These are phyloP conservation scores for Syncephalis plumigaleata DNA, from an alignment of 371 early-diverging fungal genomes.

Conservation along the genomic window DNA sequence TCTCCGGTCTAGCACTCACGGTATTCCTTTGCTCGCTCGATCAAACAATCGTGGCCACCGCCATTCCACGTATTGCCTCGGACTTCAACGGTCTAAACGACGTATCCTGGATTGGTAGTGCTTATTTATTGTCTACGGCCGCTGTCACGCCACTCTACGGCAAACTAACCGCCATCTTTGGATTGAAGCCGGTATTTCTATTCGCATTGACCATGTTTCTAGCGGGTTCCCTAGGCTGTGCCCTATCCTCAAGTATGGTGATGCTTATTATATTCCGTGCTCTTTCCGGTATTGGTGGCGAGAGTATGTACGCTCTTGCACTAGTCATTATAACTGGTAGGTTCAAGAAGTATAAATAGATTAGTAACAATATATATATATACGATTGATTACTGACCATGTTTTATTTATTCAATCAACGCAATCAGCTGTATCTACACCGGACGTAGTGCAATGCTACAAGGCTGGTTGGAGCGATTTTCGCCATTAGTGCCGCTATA, in stretches of 20 bases:
- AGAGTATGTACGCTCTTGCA: constrained; percentile 44
- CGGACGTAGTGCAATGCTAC: no score
- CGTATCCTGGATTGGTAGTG: constrained; percentile 54
- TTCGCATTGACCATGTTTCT: constrained; percentile 35
- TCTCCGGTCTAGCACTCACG: constrained; percentile 13
- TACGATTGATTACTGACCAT: no score
- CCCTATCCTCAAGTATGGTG: constrained; percentile 26
- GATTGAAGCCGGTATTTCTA: constrained; percentile 32
- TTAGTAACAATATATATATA: no score
- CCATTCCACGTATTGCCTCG: constrained; percentile 51
- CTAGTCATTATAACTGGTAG: constrained; percentile 59
- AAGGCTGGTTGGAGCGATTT: constrained; percentile 21
- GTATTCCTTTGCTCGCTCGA: constrained; percentile 46
- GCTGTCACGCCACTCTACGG: constrained; percentile 61
- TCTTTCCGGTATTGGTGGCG: constrained; percentile 64
- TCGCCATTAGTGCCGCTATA: constrained; percentile 37
- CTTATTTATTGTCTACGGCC: constrained; percentile 56
- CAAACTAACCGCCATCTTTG: constrained; percentile 39
- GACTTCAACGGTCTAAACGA: constrained; percentile 46
- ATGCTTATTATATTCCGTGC: constrained; percentile 56
- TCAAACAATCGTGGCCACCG: constrained; percentile 60
- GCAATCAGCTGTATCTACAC: no score
- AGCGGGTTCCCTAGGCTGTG: constrained; percentile 33
- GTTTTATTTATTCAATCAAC: no score
- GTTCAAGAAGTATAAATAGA: neutral